These are phyloP conservation scores for Candida sp. DNA, from an alignment of 1,139 yeast genomes.

Conservation along the genomic window DNA sequence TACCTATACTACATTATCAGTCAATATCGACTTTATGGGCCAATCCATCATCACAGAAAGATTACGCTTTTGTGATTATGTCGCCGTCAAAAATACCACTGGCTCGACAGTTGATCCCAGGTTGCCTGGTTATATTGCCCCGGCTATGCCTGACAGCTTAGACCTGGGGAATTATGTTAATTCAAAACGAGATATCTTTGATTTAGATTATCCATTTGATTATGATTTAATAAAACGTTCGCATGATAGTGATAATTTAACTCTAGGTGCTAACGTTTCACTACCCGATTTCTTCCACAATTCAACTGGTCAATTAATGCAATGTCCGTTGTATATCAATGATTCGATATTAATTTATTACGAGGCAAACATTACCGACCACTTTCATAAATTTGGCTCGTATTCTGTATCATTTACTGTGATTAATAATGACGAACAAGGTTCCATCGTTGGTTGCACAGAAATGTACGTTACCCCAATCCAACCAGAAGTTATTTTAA, in stretches of 20 bases:
- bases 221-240: not conserved
- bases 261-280: conserved; percentile 8
- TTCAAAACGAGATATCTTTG: not conserved
- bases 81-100: conserved; percentile 37
- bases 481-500: conserved; percentile 25
- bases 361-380: conserved; percentile 32
- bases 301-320: conserved; percentile 22
- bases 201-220: not conserved
- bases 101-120: conserved; percentile 20
- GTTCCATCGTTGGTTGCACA: conserved; percentile 46
- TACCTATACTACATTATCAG: conserved; percentile 45
- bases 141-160: not conserved
- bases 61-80: conserved; percentile 43
- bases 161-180: not conserved
- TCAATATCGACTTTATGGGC: conserved; percentile 45
- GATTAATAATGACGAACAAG: conserved; percentile 31
- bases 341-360: conserved; percentile 39
- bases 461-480: conserved; percentile 50
- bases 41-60: conserved; percentile 34
- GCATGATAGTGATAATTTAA: not conserved
- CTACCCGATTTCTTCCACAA: conserved; percentile 23
- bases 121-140: conserved; percentile 7
- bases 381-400: conserved; percentile 38
- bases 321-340: conserved; percentile 41
- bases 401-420: conserved; percentile 37